These are phyloP conservation scores for Moringa oleifera DNA, from an alignment of 345 rosid species.

Conservation along the genomic window DNA sequence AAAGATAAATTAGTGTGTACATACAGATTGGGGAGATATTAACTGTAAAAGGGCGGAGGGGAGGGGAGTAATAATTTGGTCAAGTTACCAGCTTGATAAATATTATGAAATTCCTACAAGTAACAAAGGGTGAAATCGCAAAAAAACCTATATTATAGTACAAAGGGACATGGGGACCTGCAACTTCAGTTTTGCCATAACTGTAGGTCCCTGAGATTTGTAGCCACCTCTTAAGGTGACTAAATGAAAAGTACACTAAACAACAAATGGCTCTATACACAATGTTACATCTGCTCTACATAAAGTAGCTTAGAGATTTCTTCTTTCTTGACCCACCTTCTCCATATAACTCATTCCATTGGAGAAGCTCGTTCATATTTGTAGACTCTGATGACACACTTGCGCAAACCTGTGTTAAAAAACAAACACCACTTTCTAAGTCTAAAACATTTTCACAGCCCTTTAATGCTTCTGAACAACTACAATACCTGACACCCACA, in stretches of 20 bases:
- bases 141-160: neutral
- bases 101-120: constrained; percentile 6
- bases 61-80: too few species aligned
- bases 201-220: neutral
- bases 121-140: neutral
- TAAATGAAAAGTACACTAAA: neutral
- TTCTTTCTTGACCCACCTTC: constrained; percentile 98
- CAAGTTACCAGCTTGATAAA: neutral
- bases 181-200: neutral
- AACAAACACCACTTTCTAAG: neutral
- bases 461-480: too few species aligned
- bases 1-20: constrained; percentile 2
- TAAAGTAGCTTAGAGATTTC: constrained; percentile 84
- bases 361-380: constrained; percentile 89
- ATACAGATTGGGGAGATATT: too few species aligned
- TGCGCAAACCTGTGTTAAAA: constrained; percentile 71
- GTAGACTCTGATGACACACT: constrained; percentile 94
- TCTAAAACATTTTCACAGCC: too few species aligned
- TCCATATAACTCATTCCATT: constrained; percentile 96
- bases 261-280: neutral
- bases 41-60: too few species aligned
- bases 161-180: neutral
- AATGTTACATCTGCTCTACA: constrained; percentile 56
- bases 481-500: too few species aligned
- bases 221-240: neutral